Evolutionary conservation across 1,284 basidiomycete species (phyloP).

Genomic region (Cryptococcus floricola): DNA sequence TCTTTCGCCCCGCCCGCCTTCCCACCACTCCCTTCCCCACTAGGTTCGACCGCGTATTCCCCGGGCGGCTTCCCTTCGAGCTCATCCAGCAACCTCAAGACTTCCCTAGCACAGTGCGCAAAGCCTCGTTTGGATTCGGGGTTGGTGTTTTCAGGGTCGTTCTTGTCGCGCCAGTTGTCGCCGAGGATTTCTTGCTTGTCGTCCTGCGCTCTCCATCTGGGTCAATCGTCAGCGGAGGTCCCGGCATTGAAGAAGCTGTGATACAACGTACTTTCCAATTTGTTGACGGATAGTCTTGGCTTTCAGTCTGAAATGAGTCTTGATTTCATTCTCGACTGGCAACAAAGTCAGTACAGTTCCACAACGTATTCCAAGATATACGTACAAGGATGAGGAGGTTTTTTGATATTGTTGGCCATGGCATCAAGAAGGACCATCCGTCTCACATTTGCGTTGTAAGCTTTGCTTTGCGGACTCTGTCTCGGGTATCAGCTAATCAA

Average conservation of each 20-base stretch:
- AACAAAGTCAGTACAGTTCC: not conserved
- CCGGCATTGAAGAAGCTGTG: not conserved
- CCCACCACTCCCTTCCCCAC: not conserved
- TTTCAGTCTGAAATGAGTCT: constrained; percentile 85
- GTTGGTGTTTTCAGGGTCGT: not conserved
- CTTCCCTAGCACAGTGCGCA: constrained; percentile 16
- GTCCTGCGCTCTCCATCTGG: constrained; percentile 31
- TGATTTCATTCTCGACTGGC: constrained; percentile 72
- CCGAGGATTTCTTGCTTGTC: constrained; percentile 18
- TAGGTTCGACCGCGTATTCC: not conserved
- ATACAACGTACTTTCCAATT: constrained; percentile 61
- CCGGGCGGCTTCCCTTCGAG: constrained; percentile 10
- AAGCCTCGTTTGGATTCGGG: constrained; percentile 10
- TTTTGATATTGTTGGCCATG: constrained; percentile 66
- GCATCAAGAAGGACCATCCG: constrained; percentile 83
- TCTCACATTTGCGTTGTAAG: constrained; percentile 68
- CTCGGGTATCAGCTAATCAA: not conserved
- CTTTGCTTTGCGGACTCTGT: constrained; percentile 55
- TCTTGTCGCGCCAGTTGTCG: not conserved
- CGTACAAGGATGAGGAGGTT: constrained; percentile 57
- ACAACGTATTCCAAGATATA: not conserved
- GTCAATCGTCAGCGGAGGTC: not conserved
- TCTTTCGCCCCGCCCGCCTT: not conserved
- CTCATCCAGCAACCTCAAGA: constrained; percentile 24
- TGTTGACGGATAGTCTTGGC: constrained; percentile 64